These are phyloP conservation scores for Rhizopogon vinicolor DNA, from an alignment of 768 basidiomycete species.

Conservation along the genomic window DNA sequence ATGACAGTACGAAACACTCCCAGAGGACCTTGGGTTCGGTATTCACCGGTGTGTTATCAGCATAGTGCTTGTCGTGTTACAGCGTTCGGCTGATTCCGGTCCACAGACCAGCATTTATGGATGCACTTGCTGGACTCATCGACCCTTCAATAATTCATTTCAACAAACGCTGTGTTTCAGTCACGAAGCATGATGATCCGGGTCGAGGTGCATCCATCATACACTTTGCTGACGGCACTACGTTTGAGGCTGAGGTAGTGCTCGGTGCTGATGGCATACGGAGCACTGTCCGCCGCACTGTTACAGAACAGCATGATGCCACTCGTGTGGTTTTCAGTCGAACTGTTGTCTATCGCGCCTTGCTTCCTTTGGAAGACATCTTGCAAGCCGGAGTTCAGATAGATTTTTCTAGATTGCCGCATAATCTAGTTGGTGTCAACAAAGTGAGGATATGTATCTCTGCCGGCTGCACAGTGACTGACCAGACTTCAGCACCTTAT, in stretches of 20 bases:
- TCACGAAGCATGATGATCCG: slow-evolving; percentile 21
- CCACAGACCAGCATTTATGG: slow-evolving; percentile 45
- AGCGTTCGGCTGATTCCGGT: neutral
- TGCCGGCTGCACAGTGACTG: neutral
- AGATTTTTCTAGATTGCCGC: slow-evolving; percentile 29
- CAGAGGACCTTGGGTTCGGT: slow-evolving; percentile 36
- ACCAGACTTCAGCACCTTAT: slow-evolving; percentile 43
- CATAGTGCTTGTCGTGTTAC: neutral
- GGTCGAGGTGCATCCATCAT: slow-evolving; percentile 22
- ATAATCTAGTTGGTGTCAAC: slow-evolving; percentile 39
- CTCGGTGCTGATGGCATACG: slow-evolving; percentile 37
- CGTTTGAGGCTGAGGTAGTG: slow-evolving; percentile 41
- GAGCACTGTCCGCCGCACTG: slow-evolving; percentile 33
- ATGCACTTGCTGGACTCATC: slow-evolving; percentile 39
- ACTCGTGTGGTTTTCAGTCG: slow-evolving; percentile 37
- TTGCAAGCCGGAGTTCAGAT: slow-evolving; percentile 38
- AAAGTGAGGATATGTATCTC: slow-evolving; percentile 29
- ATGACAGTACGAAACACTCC: slow-evolving; percentile 26
- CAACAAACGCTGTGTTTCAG: slow-evolving; percentile 42
- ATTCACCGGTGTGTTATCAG: slow-evolving; percentile 38
- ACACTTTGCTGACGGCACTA: slow-evolving; percentile 46
- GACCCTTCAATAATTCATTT: slow-evolving; percentile 41
- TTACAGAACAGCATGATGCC: slow-evolving; percentile 23
- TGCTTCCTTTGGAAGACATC: slow-evolving; percentile 38
- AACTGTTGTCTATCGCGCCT: slow-evolving; percentile 44